Evolutionary conservation across 73 alveolate genomes (phyloP).

Genomic region (Paramecium primaurelia): DNA sequence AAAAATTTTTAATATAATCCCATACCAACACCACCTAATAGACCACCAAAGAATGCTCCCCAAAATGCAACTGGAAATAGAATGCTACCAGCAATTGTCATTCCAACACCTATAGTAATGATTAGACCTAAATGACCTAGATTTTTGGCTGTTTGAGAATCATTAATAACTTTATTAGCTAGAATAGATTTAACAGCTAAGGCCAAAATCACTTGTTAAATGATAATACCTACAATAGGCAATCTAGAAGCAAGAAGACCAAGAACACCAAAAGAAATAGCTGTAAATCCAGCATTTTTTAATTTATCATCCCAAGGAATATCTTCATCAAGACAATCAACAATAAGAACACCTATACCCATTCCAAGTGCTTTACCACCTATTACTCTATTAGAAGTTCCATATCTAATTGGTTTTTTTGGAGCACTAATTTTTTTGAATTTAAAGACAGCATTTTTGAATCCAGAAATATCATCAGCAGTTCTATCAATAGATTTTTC

Average conservation of each 20-base stretch:
- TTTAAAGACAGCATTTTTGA: not conserved
- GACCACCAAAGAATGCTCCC: slow-evolving; percentile 44
- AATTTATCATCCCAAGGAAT: slow-evolving; percentile 35
- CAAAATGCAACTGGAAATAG: slow-evolving; percentile 26
- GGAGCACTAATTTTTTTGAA: slow-evolving; percentile 40
- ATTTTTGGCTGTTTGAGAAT: slow-evolving; percentile 6
- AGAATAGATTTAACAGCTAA: not conserved
- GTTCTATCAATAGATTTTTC: slow-evolving; percentile 33
- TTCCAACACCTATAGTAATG: slow-evolving; percentile 34
- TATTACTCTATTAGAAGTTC: not conserved
- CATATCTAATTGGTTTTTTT: slow-evolving; percentile 43
- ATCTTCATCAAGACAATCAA: slow-evolving; percentile 45
- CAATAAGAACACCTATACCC: slow-evolving; percentile 26
- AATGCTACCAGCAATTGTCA: slow-evolving; percentile 1
- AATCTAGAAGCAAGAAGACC: slow-evolving; percentile 33
- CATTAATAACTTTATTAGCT: slow-evolving; percentile 23
- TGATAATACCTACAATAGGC: slow-evolving; percentile 3
- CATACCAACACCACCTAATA: slow-evolving; percentile 43
- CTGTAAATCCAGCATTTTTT: slow-evolving; percentile 37
- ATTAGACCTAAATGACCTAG: not conserved
- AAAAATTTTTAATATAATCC: slow-evolving; percentile 20
- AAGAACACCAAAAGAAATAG: slow-evolving; percentile 26
- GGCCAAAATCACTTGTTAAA: slow-evolving; percentile 15
- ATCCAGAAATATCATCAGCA: slow-evolving; percentile 8
- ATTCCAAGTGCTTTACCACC: slow-evolving; percentile 43